Conservation (phyloP, 768 basidiomycete genomes). For the Amylocystis lapponica region DNA sequence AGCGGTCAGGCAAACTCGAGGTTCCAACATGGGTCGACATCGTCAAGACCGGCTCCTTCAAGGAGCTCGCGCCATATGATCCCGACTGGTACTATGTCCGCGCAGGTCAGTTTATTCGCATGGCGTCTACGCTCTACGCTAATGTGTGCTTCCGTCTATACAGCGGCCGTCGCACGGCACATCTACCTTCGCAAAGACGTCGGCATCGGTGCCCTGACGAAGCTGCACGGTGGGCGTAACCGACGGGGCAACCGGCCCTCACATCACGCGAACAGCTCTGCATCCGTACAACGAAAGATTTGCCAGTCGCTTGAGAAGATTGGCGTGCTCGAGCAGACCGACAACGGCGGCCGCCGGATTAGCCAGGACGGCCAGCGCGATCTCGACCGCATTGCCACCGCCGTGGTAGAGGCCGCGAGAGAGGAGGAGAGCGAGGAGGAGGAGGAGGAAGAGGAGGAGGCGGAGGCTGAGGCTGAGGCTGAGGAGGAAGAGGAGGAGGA, state of each 20-base stretch:
- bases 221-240: conserved; percentile 95
- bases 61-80: conserved; percentile 98
- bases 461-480: conserved; percentile 32
- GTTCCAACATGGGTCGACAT: conserved; percentile 97
- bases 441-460: conserved; percentile 62
- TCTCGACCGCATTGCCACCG: conserved; percentile 89
- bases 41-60: conserved; percentile 96
- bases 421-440: conserved; percentile 74
- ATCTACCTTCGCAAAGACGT: conserved; percentile 99
- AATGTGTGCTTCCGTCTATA: background rate
- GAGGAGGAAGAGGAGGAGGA: conserved; percentile 1
- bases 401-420: conserved; percentile 74
- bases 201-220: conserved; percentile 87
- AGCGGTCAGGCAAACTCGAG: conserved; percentile 98
- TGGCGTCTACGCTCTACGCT: background rate
- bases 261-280: conserved; percentile 84
- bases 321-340: conserved; percentile 90
- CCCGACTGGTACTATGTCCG: conserved; percentile 99
- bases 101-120: conserved; percentile 61
- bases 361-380: conserved; percentile 96
- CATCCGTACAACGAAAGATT: conserved; percentile 88
- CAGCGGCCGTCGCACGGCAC: conserved; percentile 96
- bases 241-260: conserved; percentile 95
- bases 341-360: conserved; percentile 93
- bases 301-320: conserved; percentile 99